Evolutionary conservation across 2,329 filamentous ascomycete species (phyloP), one percentile per base, ranked within the genome.

Genomic region (Trichoderma sp.): DNA sequence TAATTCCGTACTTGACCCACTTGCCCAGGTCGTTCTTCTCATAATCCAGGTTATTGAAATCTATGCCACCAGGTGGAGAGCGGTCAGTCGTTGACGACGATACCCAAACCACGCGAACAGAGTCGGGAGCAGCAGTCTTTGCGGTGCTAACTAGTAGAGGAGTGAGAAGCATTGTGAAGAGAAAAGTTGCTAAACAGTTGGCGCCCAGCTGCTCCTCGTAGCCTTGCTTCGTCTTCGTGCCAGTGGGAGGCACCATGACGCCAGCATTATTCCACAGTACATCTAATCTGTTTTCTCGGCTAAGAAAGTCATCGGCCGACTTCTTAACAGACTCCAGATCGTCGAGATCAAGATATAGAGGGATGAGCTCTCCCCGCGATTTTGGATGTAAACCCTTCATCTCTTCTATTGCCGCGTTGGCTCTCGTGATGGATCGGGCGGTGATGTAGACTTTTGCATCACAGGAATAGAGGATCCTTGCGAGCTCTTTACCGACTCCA

Each of bases 341-440:
- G 16, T 40, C 7, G 4, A 40, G 37, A 40, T 40, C 14, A 13
- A 40, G 37, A 14, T 14, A 5, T 40, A 40, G 7, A 19, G 16
- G 16, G 37, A 40, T 40, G 37, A 40, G 37, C 16, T 40, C 37
- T 14, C 37, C 37, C 13, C 16, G 13, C 13, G 37, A 40, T 5
- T 40, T 40, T 75, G 4, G 72, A 6, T 76, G 68, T 29, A 82
- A 71, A 67, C 82, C 81, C 7, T 76, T 75, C 16, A 82, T 75
- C 70, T 87, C 85, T 8, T 87, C 75, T 19, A 77, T 72, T n/a
- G 86, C 74, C 66, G 82, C 83, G 47, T 78, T 77, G 14, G 86
- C 71, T 0, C 72, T 74, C 49, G 83, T 83, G 4, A 75, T 77
- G 1, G 77, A 83, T 47, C 73, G 71, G 0, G 82, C 37, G 37